Evolutionary conservation across 441 rosid species (phyloP).

Genomic region (Sinapis alba): DNA sequence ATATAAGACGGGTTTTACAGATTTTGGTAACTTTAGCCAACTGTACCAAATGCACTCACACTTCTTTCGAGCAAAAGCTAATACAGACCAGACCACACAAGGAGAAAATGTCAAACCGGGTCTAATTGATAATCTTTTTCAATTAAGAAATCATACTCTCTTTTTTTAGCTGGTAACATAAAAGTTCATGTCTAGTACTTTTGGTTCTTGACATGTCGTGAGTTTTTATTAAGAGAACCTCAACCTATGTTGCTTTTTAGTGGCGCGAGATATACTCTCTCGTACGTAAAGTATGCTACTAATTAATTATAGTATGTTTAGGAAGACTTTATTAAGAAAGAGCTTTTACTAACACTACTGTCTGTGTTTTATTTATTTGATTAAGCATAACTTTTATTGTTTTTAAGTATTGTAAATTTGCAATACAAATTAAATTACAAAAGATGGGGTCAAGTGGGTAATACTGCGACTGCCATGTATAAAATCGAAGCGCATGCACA

Average conservation of each 20-base stretch:
- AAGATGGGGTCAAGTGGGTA: slow-evolving; percentile 18
- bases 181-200: slow-evolving; percentile 1
- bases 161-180: background rate
- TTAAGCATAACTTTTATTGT: background rate
- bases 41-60: no score
- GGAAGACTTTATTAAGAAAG: slow-evolving; percentile 13
- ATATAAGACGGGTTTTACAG: no score
- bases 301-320: background rate
- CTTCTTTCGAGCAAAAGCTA: no score
- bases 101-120: no score
- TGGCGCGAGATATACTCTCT: slow-evolving; percentile 32
- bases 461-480: slow-evolving; percentile 39
- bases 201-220: slow-evolving; percentile 3
- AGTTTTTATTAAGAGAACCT: slow-evolving; percentile 1
- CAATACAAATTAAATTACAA: background rate
- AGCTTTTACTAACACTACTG: slow-evolving; percentile 10
- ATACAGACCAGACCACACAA: no score
- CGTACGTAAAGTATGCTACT: slow-evolving; percentile 13
- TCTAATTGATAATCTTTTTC: no score
- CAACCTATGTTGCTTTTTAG: slow-evolving; percentile 25
- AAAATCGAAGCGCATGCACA: slow-evolving; percentile 42
- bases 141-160: no score
- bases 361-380: background rate
- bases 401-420: background rate
- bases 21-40: no score